Conservation (phyloP, 352 stramenopile species). For the Elongisporangium anandrum region DNA sequence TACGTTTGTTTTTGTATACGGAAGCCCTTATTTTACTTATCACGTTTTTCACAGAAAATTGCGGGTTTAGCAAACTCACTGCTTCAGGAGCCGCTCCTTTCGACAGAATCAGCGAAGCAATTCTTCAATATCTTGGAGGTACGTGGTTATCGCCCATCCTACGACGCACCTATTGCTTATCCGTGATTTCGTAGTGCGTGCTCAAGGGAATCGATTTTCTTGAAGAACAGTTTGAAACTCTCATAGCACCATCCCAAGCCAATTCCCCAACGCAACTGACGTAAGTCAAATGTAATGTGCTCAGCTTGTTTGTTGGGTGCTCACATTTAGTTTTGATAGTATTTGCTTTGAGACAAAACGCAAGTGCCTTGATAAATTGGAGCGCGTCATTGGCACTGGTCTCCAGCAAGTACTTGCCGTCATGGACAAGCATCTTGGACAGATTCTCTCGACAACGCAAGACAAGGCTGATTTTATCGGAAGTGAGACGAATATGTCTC, state of each 20-base stretch:
- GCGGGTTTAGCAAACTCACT: constrained; percentile 43
- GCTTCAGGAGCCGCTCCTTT: constrained; percentile 62
- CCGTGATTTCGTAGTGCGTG: constrained; percentile 28
- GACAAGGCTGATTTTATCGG: constrained; percentile 78
- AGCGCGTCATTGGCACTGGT: constrained; percentile 36
- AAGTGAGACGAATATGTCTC: constrained; percentile 65
- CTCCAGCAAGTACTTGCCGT: constrained; percentile 55
- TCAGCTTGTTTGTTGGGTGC: background rate
- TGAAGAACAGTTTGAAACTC: constrained; percentile 51
- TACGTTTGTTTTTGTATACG: background rate
- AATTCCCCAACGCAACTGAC: constrained; percentile 71
- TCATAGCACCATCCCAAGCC: constrained; percentile 28
- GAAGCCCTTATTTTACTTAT: background rate
- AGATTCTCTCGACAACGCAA: constrained; percentile 49
- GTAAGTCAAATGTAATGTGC: constrained; percentile 17
- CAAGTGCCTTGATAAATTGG: constrained; percentile 60
- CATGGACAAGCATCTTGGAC: constrained; percentile 52
- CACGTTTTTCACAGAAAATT: constrained; percentile 43
- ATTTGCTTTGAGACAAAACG: constrained; percentile 79
- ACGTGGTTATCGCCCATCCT: background rate
- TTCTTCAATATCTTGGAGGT: constrained; percentile 73
- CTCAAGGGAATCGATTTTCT: constrained; percentile 57
- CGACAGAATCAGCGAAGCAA: constrained; percentile 46
- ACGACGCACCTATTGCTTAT: background rate
- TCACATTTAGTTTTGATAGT: constrained; percentile 14